phyloP scores from a whole-genome alignment of 23 red algal species.

The Pyropia haitanensis region DNA sequence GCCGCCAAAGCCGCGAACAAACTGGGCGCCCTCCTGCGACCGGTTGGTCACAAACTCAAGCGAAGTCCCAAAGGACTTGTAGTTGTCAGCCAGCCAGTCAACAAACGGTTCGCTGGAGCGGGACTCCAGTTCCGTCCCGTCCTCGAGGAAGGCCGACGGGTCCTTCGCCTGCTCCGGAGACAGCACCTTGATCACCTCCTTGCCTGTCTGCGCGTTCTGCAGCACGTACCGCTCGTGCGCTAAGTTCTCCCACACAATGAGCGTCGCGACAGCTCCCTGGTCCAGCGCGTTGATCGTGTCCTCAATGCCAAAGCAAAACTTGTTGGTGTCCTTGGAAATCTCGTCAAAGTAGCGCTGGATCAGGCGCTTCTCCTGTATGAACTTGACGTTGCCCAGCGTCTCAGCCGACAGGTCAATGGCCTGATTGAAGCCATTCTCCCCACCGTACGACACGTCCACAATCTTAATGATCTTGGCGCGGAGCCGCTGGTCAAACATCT shows the following conservation, averaged over 20 bases:
- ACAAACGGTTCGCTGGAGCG: slow-evolving; percentile 73
- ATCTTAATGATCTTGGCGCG: slow-evolving; percentile 88
- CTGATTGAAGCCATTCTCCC: slow-evolving; percentile 98
- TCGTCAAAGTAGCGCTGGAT: slow-evolving; percentile 93
- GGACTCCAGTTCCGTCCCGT: slow-evolving; percentile 71
- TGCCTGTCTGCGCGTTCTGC: slow-evolving; percentile 77
- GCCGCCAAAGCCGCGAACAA: slow-evolving; percentile 96
- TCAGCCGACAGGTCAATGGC: slow-evolving; percentile 92
- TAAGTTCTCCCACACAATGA: slow-evolving; percentile 98
- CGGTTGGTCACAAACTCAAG: slow-evolving; percentile 91
- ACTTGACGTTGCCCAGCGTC: slow-evolving; percentile 95
- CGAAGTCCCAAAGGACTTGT: slow-evolving; percentile 83
- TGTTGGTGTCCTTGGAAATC: slow-evolving; percentile 91
- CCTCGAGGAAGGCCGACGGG: slow-evolving; percentile 49
- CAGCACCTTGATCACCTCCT: slow-evolving; percentile 79
- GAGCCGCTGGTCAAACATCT: slow-evolving; percentile 94
- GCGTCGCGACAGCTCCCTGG: slow-evolving; percentile 86
- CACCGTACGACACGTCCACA: slow-evolving; percentile 93
- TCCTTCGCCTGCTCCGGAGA: slow-evolving; percentile 67
- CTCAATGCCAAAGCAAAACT: slow-evolving; percentile 82
- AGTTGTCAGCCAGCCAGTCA: slow-evolving; percentile 94
- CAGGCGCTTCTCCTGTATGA: slow-evolving; percentile 88
- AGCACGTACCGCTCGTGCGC: slow-evolving; percentile 75
- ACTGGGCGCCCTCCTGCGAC: slow-evolving; percentile 88
- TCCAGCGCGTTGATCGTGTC: slow-evolving; percentile 90